Evolutionary conservation across 2,329 filamentous ascomycete species (phyloP).

Genomic region (Botrytis sinoallii): DNA sequence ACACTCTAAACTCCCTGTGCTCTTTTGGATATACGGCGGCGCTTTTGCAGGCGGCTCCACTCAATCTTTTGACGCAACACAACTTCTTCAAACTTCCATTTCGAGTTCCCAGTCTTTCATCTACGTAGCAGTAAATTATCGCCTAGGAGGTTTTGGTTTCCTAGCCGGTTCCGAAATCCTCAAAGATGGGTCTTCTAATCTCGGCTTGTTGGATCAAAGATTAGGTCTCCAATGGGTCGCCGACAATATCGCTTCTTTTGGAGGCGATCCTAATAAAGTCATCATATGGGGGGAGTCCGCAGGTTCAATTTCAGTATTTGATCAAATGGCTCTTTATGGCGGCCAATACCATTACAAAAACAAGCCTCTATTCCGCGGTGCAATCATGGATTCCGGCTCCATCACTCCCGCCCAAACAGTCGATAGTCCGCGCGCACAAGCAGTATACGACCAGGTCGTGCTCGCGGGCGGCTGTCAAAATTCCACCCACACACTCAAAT

Average conservation of each 20-base stretch:
- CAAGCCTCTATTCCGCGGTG: slow-evolving; percentile 68
- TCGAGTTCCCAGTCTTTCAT: slow-evolving; percentile 61
- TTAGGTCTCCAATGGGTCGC: slow-evolving; percentile 61
- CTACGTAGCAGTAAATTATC: slow-evolving; percentile 59
- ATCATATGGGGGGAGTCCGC: slow-evolving; percentile 55
- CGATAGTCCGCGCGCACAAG: slow-evolving; percentile 63
- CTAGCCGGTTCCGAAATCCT: slow-evolving; percentile 53
- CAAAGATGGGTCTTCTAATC: slow-evolving; percentile 56
- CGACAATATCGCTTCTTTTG: slow-evolving; percentile 69
- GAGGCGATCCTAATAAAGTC: slow-evolving; percentile 50
- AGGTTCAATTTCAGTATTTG: slow-evolving; percentile 66
- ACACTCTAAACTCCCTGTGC: slow-evolving; percentile 51
- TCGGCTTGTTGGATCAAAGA: slow-evolving; percentile 61
- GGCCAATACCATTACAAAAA: slow-evolving; percentile 73
- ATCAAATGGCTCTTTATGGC: slow-evolving; percentile 72
- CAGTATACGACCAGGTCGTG: slow-evolving; percentile 60
- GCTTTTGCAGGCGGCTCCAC: slow-evolving; percentile 42
- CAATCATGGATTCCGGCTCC: slow-evolving; percentile 73
- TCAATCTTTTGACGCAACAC: slow-evolving; percentile 50
- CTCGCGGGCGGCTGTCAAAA: slow-evolving; percentile 57
- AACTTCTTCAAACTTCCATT: slow-evolving; percentile 50
- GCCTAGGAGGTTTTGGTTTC: slow-evolving; percentile 68
- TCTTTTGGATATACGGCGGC: slow-evolving; percentile 41
- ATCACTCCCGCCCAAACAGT: slow-evolving; percentile 59
- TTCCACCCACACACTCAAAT: slow-evolving; percentile 56